Evolutionary conservation across 371 early-diverging fungal species (phyloP).

Genomic region (Circinella umbellata): DNA sequence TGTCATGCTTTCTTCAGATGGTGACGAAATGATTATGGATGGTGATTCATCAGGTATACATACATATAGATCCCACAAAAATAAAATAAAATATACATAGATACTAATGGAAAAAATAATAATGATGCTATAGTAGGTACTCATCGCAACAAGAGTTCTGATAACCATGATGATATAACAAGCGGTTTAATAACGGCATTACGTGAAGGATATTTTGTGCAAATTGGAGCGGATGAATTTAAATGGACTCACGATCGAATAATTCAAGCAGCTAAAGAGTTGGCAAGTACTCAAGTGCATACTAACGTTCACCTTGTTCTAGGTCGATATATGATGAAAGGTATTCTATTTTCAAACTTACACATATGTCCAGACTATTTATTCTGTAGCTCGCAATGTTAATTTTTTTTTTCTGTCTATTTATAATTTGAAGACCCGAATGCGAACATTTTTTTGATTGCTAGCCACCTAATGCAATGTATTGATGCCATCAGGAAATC

Average conservation of each 20-base stretch:
- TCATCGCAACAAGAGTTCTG: neutral
- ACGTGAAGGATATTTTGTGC: slow-evolving; percentile 51
- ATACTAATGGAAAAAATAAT: too few species aligned
- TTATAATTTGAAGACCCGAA: slow-evolving; percentile 16
- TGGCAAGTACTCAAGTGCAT: slow-evolving; percentile 33
- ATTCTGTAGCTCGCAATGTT: neutral
- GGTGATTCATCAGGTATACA: too few species aligned
- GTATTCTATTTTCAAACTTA: slow-evolving; percentile 1
- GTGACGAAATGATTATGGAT: neutral
- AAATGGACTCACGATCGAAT: slow-evolving; percentile 52
- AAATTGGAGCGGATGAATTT: slow-evolving; percentile 44
- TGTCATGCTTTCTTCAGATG: slow-evolving; percentile 30
- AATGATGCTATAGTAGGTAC: neutral
- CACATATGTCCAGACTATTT: neutral
- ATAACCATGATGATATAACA: slow-evolving; percentile 5
- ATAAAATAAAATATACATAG: too few species aligned
- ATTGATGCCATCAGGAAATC: slow-evolving; percentile 21
- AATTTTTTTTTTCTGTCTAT: neutral
- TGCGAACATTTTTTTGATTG: slow-evolving; percentile 32
- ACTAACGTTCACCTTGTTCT: slow-evolving; percentile 42
- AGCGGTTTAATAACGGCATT: slow-evolving; percentile 41
- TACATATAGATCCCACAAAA: too few species aligned
- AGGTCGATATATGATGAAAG: slow-evolving; percentile 32
- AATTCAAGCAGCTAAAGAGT: slow-evolving; percentile 49
- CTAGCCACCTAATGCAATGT: slow-evolving; percentile 46